phyloP scores from a whole-genome alignment of 2,329 filamentous ascomycete genomes.

The Pseudogymnoascus sp. region DNA sequence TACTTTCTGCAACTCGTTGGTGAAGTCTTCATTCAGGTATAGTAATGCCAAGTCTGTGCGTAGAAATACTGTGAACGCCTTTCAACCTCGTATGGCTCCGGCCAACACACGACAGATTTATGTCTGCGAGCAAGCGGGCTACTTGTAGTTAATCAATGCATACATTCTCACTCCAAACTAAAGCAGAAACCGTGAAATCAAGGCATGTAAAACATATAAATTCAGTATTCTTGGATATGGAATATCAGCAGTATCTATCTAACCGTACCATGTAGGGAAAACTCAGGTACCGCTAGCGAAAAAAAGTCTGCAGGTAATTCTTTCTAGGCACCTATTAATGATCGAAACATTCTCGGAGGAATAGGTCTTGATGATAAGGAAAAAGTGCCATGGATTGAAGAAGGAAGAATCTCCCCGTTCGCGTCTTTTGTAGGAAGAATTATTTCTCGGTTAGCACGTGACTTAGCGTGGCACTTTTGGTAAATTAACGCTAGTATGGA shows the following conservation, averaged over 20 bases:
- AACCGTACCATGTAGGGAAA: constrained; percentile 74
- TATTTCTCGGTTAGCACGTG: constrained; percentile 14
- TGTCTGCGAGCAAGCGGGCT: background rate
- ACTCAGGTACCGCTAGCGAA: constrained; percentile 94
- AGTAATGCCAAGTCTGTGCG: background rate
- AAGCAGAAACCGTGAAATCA: background rate
- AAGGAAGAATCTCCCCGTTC: constrained; percentile 27
- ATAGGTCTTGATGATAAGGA: constrained; percentile 93
- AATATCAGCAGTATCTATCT: constrained; percentile 94
- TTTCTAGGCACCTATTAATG: constrained; percentile 88
- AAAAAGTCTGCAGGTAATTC: constrained; percentile 69
- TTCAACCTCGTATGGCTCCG: background rate
- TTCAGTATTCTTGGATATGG: constrained; percentile 6
- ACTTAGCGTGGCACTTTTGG: background rate
- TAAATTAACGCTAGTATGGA: background rate
- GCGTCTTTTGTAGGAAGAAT: constrained; percentile 7
- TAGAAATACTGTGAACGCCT: background rate
- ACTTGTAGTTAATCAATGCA: background rate
- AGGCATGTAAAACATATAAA: background rate
- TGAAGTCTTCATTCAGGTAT: background rate
- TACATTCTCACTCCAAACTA: background rate
- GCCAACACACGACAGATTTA: background rate
- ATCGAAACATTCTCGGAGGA: constrained; percentile 70
- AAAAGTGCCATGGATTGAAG: constrained; percentile 57
- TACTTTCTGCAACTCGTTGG: background rate